Evolutionary conservation across 768 basidiomycete genomes (phyloP).

Genomic region (Mycena amicta): DNA sequence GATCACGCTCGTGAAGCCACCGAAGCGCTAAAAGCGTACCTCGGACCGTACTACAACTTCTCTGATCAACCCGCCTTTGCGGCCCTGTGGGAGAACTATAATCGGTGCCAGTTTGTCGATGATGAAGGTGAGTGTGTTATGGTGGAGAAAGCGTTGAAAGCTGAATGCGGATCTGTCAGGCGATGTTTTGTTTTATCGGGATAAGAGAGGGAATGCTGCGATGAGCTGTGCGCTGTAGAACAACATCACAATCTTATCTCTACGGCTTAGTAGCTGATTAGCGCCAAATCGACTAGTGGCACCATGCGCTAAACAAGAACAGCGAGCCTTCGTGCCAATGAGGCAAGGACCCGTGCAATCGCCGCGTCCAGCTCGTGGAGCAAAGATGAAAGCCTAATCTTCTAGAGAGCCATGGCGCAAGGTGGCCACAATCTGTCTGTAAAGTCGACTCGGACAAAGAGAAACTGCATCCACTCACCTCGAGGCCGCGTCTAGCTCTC

Average conservation of each 20-base stretch:
- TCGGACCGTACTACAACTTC: background rate
- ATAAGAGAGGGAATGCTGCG: conserved; percentile 6
- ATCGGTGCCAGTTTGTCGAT: background rate
- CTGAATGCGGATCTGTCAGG: background rate
- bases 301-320: no score
- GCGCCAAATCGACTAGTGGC: no score
- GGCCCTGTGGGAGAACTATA: background rate
- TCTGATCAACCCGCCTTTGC: background rate
- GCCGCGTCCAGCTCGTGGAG: no score
- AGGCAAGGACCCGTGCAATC: no score
- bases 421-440: no score
- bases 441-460: no score
- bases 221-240: background rate
- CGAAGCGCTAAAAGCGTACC: background rate
- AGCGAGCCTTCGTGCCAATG: no score
- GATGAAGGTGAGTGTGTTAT: background rate
- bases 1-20: background rate
- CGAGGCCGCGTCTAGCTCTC: no score
- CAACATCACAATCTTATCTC: background rate
- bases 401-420: no score
- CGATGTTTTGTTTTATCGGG: conserved; percentile 13
- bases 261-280: no score
- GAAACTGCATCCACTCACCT: no score
- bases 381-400: no score
- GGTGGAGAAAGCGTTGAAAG: background rate